Evolutionary conservation across 2,329 filamentous ascomycete genomes (phyloP), one percentile per base, ranked within the genome.

Genomic region (Parastagonospora avenae): DNA sequence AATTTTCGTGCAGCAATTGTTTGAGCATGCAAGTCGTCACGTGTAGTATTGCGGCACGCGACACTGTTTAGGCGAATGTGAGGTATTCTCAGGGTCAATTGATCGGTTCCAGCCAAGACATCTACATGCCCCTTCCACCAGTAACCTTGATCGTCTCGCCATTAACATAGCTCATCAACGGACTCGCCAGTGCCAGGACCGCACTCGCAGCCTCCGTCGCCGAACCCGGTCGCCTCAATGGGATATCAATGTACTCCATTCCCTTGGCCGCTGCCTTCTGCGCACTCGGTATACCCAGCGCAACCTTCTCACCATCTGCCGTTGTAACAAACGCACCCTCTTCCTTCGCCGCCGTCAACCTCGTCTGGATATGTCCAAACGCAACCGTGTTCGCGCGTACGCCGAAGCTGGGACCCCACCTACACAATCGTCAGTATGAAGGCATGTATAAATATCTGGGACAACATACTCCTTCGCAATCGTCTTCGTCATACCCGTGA

Each of bases 131-230:
- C 59, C 84, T 79, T 2, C 91, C 91, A 11, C 91, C 91, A 4
- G 90, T 94, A 45, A 94, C 90, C 77, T 87, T 90, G 61, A 96
- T 89, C 0, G 90, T 93, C 82, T 96, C 91, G 0, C 92, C 91
- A 55, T 83, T 88, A 4, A 96, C 90, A 77, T 96, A 96, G 35
- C 86, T 86, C 66, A 94, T 91, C 67, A 92, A 73, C 27, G 92
- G 91, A 68, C 90, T 93, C 2, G 87, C 89, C 27, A 94, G 86
- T 6, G 88, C 91, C 70, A 96, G 68, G 44, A 96, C 85, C 32
- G 85, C 85, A 52, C 85, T 85, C 24, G 91, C 92, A 9, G 91
- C 92, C 78, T 96, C 92, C 2, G 86, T 88, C 0, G 92, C 85
- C 16, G 85, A 88, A 1, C 91, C 92, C 0, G 90, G 84, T 64